Evolutionary conservation across 148 eudicot genomes (phyloP).

Genomic region (Silene uniflora): DNA sequence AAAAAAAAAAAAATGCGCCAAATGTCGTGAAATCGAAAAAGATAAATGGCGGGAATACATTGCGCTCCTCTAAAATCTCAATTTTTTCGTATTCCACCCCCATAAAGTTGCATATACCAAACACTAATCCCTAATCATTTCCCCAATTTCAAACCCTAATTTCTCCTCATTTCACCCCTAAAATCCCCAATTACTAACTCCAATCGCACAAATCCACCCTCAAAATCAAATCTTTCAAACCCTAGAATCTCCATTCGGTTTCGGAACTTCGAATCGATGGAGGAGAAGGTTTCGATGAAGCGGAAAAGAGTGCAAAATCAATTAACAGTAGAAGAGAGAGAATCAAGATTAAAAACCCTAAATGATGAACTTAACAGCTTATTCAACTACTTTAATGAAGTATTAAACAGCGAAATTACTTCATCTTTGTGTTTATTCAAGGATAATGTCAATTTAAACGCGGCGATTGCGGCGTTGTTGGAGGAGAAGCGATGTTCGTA

Average conservation of each 20-base stretch:
- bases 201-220: not conserved
- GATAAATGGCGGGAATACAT: constrained; percentile 1
- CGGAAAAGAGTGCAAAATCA: constrained; percentile 35
- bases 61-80: not conserved
- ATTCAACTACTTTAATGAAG: constrained; percentile 46
- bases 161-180: not conserved
- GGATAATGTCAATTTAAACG: constrained; percentile 28
- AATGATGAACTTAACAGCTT: constrained; percentile 50
- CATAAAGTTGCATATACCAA: not conserved
- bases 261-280: constrained; percentile 32
- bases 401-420: constrained; percentile 19
- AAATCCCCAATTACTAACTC: not conserved
- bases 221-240: not conserved
- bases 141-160: not conserved
- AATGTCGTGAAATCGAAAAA: not conserved
- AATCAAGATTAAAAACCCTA: constrained; percentile 32
- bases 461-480: constrained; percentile 57
- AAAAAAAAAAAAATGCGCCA: constrained; percentile 2
- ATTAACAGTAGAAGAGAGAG: constrained; percentile 43
- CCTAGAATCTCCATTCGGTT: not conserved
- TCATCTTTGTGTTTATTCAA: not conserved
- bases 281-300: constrained; percentile 45
- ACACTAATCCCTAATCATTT: not conserved
- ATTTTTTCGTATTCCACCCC: not conserved
- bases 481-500: constrained; percentile 68